Conservation (phyloP, 306 rosid species). For the Acacia crassicarpa region DNA sequence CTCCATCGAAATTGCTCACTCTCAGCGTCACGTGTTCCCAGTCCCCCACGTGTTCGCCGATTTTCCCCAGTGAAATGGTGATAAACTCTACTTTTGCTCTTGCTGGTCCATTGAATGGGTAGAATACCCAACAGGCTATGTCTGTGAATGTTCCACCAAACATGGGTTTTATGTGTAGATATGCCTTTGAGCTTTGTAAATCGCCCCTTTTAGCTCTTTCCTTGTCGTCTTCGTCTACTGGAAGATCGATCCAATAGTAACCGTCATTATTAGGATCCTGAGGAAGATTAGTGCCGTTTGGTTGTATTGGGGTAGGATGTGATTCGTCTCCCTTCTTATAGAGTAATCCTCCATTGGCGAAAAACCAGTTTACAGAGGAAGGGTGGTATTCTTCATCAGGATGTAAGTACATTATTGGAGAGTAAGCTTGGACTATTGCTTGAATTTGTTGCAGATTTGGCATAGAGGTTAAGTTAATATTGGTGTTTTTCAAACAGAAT, state of each 20-base stretch:
- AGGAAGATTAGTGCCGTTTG: background rate
- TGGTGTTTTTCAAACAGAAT: conserved; percentile 52
- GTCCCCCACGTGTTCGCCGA: background rate
- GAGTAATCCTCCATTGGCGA: background rate
- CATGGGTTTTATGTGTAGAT: conserved; percentile 47
- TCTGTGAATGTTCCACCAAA: background rate
- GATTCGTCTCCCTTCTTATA: background rate
- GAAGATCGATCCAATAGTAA: conserved; percentile 56
- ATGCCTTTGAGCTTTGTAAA: conserved; percentile 34
- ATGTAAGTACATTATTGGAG: conserved; percentile 54
- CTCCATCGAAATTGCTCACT: conserved; percentile 25
- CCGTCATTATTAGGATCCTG: conserved; percentile 49
- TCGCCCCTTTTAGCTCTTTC: conserved; percentile 53
- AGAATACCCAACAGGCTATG: background rate
- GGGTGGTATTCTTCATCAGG: conserved; percentile 53
- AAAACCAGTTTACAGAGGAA: conserved; percentile 28
- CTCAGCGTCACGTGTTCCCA: background rate
- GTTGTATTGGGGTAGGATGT: background rate
- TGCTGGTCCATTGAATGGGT: background rate
- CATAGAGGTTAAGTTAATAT: conserved; percentile 33
- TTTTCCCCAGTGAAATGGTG: background rate
- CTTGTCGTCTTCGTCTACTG: conserved; percentile 26
- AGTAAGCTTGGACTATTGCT: conserved; percentile 41
- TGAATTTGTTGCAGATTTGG: conserved; percentile 44
- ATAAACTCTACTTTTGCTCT: background rate